phyloP scores from a whole-genome alignment of 2,329 filamentous ascomycete species.

The Bipolaris cookei region DNA sequence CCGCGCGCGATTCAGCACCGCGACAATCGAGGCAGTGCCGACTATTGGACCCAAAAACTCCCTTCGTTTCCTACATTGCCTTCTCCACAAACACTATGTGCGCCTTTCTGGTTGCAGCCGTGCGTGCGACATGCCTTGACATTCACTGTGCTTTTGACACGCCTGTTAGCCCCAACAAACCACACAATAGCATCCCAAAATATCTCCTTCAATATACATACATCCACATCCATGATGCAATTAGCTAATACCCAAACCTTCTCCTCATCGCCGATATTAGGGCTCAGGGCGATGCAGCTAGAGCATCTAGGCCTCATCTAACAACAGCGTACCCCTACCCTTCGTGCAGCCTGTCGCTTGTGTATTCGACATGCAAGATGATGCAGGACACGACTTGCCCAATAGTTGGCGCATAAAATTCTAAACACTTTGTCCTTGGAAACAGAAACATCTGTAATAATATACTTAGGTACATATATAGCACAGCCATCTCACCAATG shows the following conservation, averaged over 20 bases:
- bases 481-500: background rate
- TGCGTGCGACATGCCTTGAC: constrained; percentile 29
- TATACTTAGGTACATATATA: constrained; percentile 15
- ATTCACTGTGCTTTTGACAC: constrained; percentile 23
- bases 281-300: constrained; percentile 3
- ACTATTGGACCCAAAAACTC: constrained; percentile 23
- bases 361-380: constrained; percentile 29
- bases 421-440: constrained; percentile 18
- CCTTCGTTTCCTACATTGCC: constrained; percentile 16
- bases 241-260: background rate
- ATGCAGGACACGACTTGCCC: constrained; percentile 26
- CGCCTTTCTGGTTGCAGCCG: constrained; percentile 32
- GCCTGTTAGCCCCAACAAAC: constrained; percentile 10
- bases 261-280: background rate
- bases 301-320: constrained; percentile 6
- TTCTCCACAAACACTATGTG: constrained; percentile 33
- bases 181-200: background rate
- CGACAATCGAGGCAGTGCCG: constrained; percentile 14
- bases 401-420: constrained; percentile 9
- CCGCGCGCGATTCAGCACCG: constrained; percentile 16
- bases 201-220: background rate
- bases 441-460: constrained; percentile 26
- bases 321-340: constrained; percentile 8
- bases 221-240: background rate
- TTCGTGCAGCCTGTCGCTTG: constrained; percentile 13